Evolutionary conservation across 192 early-diverging fungal species (phyloP), one percentile per base, ranked within the genome.

Genomic region (Coemansia sp.): DNA sequence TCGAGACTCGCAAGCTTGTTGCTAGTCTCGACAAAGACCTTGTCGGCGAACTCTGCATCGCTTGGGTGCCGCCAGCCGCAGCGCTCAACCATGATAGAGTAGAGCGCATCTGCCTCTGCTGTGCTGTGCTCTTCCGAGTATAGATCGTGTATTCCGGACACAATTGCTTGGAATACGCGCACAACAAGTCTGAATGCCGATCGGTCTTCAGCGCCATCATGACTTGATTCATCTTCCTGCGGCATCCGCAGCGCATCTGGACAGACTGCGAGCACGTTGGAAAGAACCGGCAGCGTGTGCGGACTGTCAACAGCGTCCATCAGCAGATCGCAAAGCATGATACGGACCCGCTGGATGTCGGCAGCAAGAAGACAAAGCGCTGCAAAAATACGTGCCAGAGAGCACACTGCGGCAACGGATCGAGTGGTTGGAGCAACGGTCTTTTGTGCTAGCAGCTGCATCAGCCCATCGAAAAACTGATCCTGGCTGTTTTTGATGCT

Each of bases 21-120:
- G 23, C 48, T 60, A 45, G 71, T 68, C 52, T 80, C 77, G 34
- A 68, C 72, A 21, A 80, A 53, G 26, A 81, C 55, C 42, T 37
- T 67, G 60, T 81, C 79, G 3, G 79, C 74, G 69, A 67, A 81
- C 74, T 81, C 79, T 35, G 79, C 79, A 45, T 81, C 61, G 33
- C 63, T 55, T 33, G 79, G 79, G 59, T 13, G 48, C 42, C 67
- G 71, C 79, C 79, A 81, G 28, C 66, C 67, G 29, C 79, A 81
- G 31, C 42, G 66, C 20, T 72, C 70, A 35, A 70, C 64, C 73
- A 81, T 76, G 59, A 81, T 61, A 28, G 66, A n/a, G 58, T 81
- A 81, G 29, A 81, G 68, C 55, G 56, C 61, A 55, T 81, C 67
- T 0, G 79, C 79, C 57, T 76, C 74, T 8, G 61, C 59, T 43